These are phyloP conservation scores for Aspergillus fischeri DNA, from an alignment of 2,329 filamentous ascomycete genomes.

Conservation along the genomic window DNA sequence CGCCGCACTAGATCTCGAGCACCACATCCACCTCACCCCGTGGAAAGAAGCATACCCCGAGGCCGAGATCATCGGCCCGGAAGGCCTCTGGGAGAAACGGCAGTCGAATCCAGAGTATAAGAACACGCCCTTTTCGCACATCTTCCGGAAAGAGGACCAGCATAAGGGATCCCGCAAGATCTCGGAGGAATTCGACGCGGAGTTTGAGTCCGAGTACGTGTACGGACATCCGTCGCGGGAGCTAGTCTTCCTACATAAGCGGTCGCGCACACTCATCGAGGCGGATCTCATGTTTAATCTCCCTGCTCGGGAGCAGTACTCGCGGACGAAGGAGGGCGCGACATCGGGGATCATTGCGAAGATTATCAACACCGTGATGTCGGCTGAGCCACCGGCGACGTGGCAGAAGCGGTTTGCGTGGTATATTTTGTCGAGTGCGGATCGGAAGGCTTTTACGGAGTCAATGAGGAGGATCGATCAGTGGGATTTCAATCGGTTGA, in stretches of 20 bases:
- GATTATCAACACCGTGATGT: conserved; percentile 55
- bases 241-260: conserved; percentile 79
- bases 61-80: conserved; percentile 75
- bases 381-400: conserved; percentile 55
- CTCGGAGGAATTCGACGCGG: conserved; percentile 72
- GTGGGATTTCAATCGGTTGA: conserved; percentile 82
- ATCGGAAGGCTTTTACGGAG: conserved; percentile 66
- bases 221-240: conserved; percentile 78
- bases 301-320: conserved; percentile 82
- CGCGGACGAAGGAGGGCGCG: conserved; percentile 50
- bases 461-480: conserved; percentile 64
- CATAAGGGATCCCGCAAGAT: conserved; percentile 47
- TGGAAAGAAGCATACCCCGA: conserved; percentile 77
- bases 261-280: conserved; percentile 73
- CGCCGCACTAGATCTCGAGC: conserved; percentile 81
- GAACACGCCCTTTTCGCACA: conserved; percentile 60
- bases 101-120: conserved; percentile 54
- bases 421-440: conserved; percentile 62
- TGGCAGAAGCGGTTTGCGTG: conserved; percentile 79
- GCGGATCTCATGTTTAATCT: conserved; percentile 92
- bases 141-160: conserved; percentile 60
- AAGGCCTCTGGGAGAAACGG: conserved; percentile 80
- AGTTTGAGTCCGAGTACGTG: conserved; percentile 85
- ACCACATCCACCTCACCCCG: conserved; percentile 86
- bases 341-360: conserved; percentile 57